A percentile compares a stretch with the other conserved stretches of the same genome.
Conservation (phyloP, 257 asterid genomes). For the Solanum raphanifolium region DNA sequence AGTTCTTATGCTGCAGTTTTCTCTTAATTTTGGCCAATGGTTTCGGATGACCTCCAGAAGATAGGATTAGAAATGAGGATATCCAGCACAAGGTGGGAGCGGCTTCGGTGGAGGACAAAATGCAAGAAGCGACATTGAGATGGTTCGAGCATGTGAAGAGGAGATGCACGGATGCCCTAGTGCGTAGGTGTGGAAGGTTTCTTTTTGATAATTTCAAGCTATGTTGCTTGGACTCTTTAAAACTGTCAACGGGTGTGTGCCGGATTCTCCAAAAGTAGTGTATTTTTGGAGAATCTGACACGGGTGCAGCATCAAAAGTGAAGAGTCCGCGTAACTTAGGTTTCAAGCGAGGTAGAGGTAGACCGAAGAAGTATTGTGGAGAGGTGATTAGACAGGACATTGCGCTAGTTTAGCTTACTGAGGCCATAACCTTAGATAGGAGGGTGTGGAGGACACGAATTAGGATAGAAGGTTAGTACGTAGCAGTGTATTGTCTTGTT, state of each 20-base stretch:
- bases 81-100: background rate
- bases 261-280: background rate
- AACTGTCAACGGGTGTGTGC: too few species aligned
- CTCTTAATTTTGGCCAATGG: background rate
- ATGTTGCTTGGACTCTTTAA: background rate
- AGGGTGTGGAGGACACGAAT: too few species aligned
- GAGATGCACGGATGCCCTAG: too few species aligned
- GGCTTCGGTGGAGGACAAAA: background rate
- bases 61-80: background rate
- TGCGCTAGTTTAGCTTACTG: too few species aligned
- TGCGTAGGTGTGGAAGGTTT: too few species aligned
- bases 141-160: background rate
- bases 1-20: background rate
- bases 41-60: background rate
- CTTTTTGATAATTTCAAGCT: too few species aligned
- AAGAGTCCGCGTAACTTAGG: background rate
- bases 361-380: too few species aligned
- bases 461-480: too few species aligned
- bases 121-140: background rate
- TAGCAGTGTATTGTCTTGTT: too few species aligned
- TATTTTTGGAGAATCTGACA: background rate
- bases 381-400: too few species aligned
- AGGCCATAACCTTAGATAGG: too few species aligned
- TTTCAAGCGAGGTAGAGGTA: too few species aligned
- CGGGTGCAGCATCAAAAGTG: background rate